Percentiles rank a stretch among this genome's conserved stretches.
Conservation (phyloP, 805 yeast genomes). For the Lachancea meyersii region DNA sequence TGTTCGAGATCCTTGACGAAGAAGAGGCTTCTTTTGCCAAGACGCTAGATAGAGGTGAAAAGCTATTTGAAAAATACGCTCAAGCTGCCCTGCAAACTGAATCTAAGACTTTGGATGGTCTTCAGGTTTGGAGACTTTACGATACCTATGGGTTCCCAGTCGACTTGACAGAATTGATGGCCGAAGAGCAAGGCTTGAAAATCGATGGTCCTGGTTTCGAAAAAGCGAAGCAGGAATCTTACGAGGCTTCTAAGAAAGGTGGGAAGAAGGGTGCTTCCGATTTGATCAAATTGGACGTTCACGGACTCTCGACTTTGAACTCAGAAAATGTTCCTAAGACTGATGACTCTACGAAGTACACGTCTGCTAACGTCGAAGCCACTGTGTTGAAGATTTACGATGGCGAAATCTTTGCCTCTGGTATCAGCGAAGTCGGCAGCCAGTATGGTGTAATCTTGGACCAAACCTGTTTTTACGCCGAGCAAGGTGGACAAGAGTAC, state of each 20-base stretch:
- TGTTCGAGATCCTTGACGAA: conserved; percentile 88
- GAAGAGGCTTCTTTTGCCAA: conserved; percentile 94
- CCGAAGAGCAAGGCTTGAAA: conserved; percentile 90
- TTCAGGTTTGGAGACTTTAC: conserved; percentile 96
- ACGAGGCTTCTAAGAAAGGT: conserved; percentile 92
- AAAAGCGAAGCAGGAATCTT: conserved; percentile 78
- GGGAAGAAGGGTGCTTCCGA: conserved; percentile 54
- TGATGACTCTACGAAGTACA: conserved; percentile 76
- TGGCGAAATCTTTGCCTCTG: conserved; percentile 55
- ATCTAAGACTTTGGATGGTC: conserved; percentile 75
- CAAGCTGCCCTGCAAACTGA: conserved; percentile 69
- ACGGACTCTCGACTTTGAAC: conserved; percentile 66
- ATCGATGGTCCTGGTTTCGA: conserved; percentile 93
- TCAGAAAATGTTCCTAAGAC: conserved; percentile 65
- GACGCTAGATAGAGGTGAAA: conserved; percentile 97
- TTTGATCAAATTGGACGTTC: conserved; percentile 82
- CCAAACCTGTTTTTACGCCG: conserved; percentile 93
- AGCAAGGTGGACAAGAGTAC: conserved; percentile 98
- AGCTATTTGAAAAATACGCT: conserved; percentile 90
- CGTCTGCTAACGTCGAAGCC: conserved; percentile 61
- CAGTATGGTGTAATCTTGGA: conserved; percentile 81
- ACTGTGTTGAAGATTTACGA: conserved; percentile 65
- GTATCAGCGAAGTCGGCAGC: conserved; percentile 38
- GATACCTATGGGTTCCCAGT: conserved; percentile 99
- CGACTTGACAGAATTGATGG: conserved; percentile 96